Percentiles rank a stretch among this genome's conserved stretches.
Conservation (phyloP, 805 yeast genomes). For the Candida argentea region DNA sequence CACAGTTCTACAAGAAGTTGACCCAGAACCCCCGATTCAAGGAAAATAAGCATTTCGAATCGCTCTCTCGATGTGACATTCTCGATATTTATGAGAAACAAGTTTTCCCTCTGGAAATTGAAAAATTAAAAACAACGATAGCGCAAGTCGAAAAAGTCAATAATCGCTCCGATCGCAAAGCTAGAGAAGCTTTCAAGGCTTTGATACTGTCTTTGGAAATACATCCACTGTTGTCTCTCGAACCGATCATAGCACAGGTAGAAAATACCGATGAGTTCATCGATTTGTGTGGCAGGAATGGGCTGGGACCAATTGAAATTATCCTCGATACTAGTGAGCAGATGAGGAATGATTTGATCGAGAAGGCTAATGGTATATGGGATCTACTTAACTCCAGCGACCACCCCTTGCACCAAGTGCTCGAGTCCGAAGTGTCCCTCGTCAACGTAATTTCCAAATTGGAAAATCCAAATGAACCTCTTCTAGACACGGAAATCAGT, state of each 20-base stretch:
- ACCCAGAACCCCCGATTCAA: conserved; percentile 41
- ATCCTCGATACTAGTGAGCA: conserved; percentile 68
- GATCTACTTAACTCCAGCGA: no score
- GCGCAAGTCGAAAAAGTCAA: conserved; percentile 24
- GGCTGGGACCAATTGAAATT: conserved; percentile 68
- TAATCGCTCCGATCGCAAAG: conserved; percentile 50
- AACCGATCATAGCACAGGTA: conserved; percentile 39
- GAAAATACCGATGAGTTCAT: conserved; percentile 49
- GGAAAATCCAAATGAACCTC: no score
- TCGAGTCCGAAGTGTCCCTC: no score
- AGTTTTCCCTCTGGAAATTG: conserved; percentile 19
- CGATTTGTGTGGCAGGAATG: conserved; percentile 60
- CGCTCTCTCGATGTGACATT: conserved; percentile 50
- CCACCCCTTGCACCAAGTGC: no score
- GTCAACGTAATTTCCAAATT: no score
- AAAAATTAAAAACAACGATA: conserved; percentile 13
- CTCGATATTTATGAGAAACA: conserved; percentile 38
- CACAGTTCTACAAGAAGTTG: conserved; percentile 22
- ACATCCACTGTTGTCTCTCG: conserved; percentile 49
- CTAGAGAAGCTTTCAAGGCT: conserved; percentile 48
- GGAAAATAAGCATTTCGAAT: conserved; percentile 46
- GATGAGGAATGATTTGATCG: conserved; percentile 51
- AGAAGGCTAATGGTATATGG: no score
- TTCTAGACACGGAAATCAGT: no score
- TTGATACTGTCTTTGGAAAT: conserved; percentile 35